phyloP scores from a whole-genome alignment of 768 basidiomycete species.

The Mycena albidolilacea region DNA sequence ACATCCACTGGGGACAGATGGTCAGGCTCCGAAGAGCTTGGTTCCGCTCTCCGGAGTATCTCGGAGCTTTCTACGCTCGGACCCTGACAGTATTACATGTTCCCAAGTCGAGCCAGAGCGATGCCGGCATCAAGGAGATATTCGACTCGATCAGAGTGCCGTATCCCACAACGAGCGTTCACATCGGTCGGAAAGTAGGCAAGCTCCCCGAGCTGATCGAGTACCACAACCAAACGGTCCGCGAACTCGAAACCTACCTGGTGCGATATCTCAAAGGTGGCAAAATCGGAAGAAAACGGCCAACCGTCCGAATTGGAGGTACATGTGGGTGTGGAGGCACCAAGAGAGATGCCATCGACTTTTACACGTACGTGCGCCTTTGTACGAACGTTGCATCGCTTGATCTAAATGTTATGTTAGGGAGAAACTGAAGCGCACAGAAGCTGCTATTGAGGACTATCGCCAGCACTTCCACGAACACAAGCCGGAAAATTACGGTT shows the following conservation, averaged over 20 bases:
- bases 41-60: slow-evolving; percentile 93
- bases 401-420: slow-evolving; percentile 51
- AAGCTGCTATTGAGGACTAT: slow-evolving; percentile 70
- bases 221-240: slow-evolving; percentile 94
- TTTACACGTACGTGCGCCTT: slow-evolving; percentile 78
- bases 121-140: slow-evolving; percentile 85
- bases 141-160: slow-evolving; percentile 85
- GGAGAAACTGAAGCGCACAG: slow-evolving; percentile 73
- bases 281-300: slow-evolving; percentile 83
- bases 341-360: slow-evolving; percentile 94
- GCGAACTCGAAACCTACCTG: slow-evolving; percentile 89
- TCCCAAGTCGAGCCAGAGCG: slow-evolving; percentile 84
- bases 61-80: slow-evolving; percentile 92
- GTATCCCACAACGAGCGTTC: slow-evolving; percentile 93
- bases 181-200: slow-evolving; percentile 90
- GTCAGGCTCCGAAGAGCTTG: slow-evolving; percentile 84
- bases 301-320: slow-evolving; percentile 85
- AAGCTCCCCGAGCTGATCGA: slow-evolving; percentile 92
- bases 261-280: slow-evolving; percentile 91
- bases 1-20: slow-evolving; percentile 84
- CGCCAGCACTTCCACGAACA: slow-evolving; percentile 68
- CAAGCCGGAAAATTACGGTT: slow-evolving; percentile 79
- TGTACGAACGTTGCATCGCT: background rate
- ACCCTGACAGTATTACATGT: slow-evolving; percentile 89
- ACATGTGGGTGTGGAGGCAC: slow-evolving; percentile 86